phyloP scores from a whole-genome alignment of 345 rosid species.

The Citrus sp. region DNA sequence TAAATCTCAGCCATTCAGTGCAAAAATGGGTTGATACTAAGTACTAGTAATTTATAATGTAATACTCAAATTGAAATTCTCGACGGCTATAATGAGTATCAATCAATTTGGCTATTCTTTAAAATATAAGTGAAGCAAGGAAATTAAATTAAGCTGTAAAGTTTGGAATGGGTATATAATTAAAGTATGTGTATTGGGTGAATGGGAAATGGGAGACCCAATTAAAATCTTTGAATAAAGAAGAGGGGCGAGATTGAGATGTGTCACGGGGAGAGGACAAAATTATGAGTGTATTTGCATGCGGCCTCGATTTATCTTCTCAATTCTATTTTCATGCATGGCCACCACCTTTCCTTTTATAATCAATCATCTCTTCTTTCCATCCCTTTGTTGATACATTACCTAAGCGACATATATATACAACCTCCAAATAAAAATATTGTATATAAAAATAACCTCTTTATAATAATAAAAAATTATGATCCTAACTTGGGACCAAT shows the following conservation, averaged over 20 bases:
- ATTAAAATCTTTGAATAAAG: background rate
- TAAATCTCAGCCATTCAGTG: background rate
- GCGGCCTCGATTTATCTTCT: slow-evolving; percentile 12
- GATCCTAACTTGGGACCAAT: too few relatives aligned
- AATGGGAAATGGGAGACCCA: background rate
- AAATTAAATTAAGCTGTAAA: background rate
- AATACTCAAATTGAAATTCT: too few relatives aligned
- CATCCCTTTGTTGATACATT: background rate
- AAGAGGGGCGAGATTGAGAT: background rate
- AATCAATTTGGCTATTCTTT: background rate
- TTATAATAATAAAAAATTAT: too few relatives aligned
- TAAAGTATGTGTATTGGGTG: background rate
- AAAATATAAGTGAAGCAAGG: background rate
- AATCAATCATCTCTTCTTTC: background rate
- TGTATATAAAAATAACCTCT: too few relatives aligned
- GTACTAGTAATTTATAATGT: too few relatives aligned
- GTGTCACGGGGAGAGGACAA: slow-evolving; percentile 22
- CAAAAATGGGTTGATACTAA: too few relatives aligned
- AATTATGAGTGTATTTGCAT: slow-evolving; percentile 30
- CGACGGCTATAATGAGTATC: too few relatives aligned
- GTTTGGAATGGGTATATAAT: background rate
- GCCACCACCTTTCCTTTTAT: slow-evolving; percentile 1
- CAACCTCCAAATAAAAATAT: too few relatives aligned
- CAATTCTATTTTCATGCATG: background rate
- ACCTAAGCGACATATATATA: background rate